Percentiles rank a stretch among this genome's conserved stretches.
These are phyloP conservation scores for Fraxinus platypoda DNA, from an alignment of 305 asterid genomes.

Conservation along the genomic window DNA sequence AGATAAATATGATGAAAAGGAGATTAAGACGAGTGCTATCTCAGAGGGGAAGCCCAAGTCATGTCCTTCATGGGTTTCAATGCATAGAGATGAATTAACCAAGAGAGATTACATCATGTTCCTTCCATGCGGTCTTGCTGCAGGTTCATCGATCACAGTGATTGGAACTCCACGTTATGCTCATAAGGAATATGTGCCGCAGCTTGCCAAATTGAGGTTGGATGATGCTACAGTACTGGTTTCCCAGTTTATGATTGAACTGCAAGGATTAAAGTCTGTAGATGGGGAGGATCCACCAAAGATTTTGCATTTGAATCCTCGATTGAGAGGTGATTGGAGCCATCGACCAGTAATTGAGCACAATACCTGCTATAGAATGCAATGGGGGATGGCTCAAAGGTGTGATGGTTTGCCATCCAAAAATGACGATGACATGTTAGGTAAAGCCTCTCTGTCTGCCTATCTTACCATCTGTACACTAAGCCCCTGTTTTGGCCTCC, in stretches of 20 bases:
- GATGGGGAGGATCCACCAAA: conserved; percentile 98
- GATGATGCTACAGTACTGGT: conserved; percentile 68
- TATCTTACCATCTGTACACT: neutral
- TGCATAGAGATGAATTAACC: conserved; percentile 58
- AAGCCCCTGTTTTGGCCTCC: too few relatives aligned
- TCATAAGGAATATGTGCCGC: conserved; percentile 88
- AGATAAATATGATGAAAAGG: conserved; percentile 53
- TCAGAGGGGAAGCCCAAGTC: conserved; percentile 87
- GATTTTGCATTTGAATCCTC: conserved; percentile 94
- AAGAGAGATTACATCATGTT: conserved; percentile 57
- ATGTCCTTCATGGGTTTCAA: conserved; percentile 84
- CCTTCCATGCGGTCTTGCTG: conserved; percentile 97
- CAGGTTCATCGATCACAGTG: conserved; percentile 90
- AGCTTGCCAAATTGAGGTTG: conserved; percentile 50
- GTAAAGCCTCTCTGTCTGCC: conserved; percentile 40
- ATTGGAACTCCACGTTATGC: conserved; percentile 86
- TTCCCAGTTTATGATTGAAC: conserved; percentile 85
- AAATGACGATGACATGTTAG: conserved; percentile 74
- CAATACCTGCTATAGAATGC: conserved; percentile 96
- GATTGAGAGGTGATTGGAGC: conserved; percentile 97
- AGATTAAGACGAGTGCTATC: conserved; percentile 55
- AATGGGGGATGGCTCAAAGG: conserved; percentile 92
- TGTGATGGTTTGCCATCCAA: conserved; percentile 88
- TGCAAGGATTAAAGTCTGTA: conserved; percentile 94
- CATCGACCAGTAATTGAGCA: conserved; percentile 91